Evolutionary conservation across 179 eudicot species (phyloP).

Genomic region (Gypsophila paniculata): DNA sequence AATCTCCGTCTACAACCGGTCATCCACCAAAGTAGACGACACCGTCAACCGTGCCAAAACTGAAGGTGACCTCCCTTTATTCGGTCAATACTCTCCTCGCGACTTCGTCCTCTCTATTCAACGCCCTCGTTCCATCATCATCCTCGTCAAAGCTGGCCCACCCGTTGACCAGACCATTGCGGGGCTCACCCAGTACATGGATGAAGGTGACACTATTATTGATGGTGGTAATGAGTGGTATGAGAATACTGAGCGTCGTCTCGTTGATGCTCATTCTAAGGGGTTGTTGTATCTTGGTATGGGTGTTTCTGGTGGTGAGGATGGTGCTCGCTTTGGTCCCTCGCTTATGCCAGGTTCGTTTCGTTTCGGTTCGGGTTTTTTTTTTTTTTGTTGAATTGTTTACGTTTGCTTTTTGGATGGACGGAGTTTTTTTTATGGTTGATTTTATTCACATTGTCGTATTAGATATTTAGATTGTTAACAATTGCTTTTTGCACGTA

Average conservation of each 20-base stretch:
- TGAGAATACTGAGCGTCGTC: conserved; percentile 37
- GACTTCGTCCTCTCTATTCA: conserved; percentile 44
- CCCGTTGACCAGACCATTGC: conserved; percentile 43
- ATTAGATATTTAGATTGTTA: no score
- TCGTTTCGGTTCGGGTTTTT: no score
- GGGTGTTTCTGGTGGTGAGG: conserved; percentile 54
- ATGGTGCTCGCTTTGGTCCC: conserved; percentile 39
- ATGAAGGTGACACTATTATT: conserved; percentile 40
- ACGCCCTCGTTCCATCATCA: conserved; percentile 39
- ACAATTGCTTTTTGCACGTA: no score
- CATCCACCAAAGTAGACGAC: conserved; percentile 36
- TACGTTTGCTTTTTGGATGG: no score
- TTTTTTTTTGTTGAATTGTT: neutral
- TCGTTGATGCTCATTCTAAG: conserved; percentile 19
- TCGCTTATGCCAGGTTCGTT: conserved; percentile 36
- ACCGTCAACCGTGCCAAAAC: conserved; percentile 29
- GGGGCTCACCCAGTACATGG: conserved; percentile 31
- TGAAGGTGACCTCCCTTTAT: conserved; percentile 35
- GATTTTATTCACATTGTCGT: no score
- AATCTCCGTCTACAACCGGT: conserved; percentile 45
- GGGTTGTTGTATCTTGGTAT: conserved; percentile 36
- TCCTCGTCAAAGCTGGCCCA: conserved; percentile 42
- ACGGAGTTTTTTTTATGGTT: no score
- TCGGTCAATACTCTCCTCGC: conserved; percentile 31
- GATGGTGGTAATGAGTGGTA: conserved; percentile 52